These are phyloP conservation scores for Chaetomium strumarium DNA, from an alignment of 2,329 filamentous ascomycete genomes.

Conservation along the genomic window DNA sequence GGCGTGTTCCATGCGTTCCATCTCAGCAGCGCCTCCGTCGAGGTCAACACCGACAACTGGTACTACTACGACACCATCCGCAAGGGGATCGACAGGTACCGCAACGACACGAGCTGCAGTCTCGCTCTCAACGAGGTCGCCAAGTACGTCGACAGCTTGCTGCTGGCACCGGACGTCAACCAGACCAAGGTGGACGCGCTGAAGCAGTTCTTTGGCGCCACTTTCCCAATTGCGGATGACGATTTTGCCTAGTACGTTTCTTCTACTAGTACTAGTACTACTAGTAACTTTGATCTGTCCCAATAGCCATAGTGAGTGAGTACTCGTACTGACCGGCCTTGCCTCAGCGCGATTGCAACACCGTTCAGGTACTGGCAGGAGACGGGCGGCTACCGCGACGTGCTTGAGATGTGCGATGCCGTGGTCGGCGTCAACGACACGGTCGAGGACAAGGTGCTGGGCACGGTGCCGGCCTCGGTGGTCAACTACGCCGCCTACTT, in stretches of 20 bases:
- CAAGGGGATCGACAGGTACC: conserved; percentile 18
- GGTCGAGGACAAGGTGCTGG: conserved; percentile 11
- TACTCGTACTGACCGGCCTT: neutral
- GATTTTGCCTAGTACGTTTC: conserved; percentile 23
- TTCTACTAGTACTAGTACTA: neutral
- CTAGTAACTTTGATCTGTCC: no score
- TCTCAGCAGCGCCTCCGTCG: conserved; percentile 21
- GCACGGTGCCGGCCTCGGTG: conserved; percentile 16
- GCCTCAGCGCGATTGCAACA: conserved; percentile 18
- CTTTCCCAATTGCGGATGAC: conserved; percentile 21
- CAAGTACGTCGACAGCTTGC: conserved; percentile 17
- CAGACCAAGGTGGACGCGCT: conserved; percentile 14
- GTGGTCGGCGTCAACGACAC: conserved; percentile 6
- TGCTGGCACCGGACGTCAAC: conserved; percentile 11
- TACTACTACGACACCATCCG: conserved; percentile 24
- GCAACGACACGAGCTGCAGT: conserved; percentile 18
- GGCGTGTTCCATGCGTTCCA: conserved; percentile 22
- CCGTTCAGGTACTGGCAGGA: conserved; percentile 23
- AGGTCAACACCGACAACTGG: conserved; percentile 21
- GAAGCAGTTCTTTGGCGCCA: conserved; percentile 18
- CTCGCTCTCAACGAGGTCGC: conserved; percentile 15
- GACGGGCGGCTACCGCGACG: conserved; percentile 16
- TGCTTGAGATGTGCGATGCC: conserved; percentile 20
- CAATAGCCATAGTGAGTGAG: no score
- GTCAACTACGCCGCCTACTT: conserved; percentile 21